Conservation (phyloP, 2,329 filamentous ascomycete species). For the Ceratocystis cacaofunesta region DNA sequence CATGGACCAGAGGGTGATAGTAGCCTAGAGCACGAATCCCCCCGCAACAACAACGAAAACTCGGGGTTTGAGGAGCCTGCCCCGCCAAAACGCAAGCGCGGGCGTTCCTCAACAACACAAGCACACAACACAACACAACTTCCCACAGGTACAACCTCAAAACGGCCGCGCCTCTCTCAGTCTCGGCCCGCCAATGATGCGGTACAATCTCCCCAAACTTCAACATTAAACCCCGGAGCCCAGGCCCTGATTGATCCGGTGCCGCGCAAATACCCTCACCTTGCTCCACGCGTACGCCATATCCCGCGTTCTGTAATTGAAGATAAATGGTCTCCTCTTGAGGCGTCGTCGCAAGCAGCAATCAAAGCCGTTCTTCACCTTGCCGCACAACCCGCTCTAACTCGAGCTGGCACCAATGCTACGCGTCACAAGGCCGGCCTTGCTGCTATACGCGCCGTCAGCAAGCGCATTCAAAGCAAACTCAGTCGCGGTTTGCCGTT, state of each 20-base stretch:
- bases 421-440: constrained; percentile 39
- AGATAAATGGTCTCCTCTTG: constrained; percentile 50
- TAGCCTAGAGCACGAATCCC: not conserved
- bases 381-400: constrained; percentile 46
- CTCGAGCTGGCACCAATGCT: constrained; percentile 36
- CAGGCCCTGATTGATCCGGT: constrained; percentile 24
- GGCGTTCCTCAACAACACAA: not conserved
- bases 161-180: not conserved
- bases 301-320: constrained; percentile 49
- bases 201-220: not conserved
- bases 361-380: constrained; percentile 42
- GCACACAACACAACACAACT: not conserved
- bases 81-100: not conserved
- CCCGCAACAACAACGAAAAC: not conserved
- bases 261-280: constrained; percentile 26
- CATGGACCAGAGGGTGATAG: not conserved
- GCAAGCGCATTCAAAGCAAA: constrained; percentile 41
- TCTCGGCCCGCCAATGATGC: not conserved
- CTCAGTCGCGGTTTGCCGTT: constrained; percentile 50
- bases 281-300: constrained; percentile 35
- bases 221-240: not conserved
- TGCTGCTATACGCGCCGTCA: constrained; percentile 39
- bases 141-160: not conserved
- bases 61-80: not conserved
- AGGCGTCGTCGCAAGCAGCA: constrained; percentile 37